Base-by-base conservation (phyloP, 2,329 filamentous ascomycete genomes). In the Cytospora leucostoma region DNA sequence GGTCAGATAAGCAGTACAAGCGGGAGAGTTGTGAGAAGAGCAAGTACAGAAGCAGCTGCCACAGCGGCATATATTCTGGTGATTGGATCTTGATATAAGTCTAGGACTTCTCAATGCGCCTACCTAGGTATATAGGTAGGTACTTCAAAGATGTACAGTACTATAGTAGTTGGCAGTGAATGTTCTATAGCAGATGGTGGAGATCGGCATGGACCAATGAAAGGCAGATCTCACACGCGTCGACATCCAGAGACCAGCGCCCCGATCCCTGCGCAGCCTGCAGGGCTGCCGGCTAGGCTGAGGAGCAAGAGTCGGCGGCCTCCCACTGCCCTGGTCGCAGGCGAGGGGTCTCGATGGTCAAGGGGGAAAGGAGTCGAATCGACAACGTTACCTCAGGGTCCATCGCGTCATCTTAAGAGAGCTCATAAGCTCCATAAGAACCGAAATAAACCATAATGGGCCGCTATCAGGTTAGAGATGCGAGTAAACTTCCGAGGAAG, bases 401-500 rank as follows among this genome's bases (percentile, higher is more conserved):
- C 56, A 71, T 73, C 69, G 69, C 71, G 71, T 71, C 71, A 70
- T 70, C 68, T 74, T 72, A 72, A 67, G 70, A 63, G 64, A 65
- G 35, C 47, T 63, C 59, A 61, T 62, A 72, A 74, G 74, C 69
- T 70, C 68, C 73, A 74, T 75, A 77, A 72, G 71, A 76, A 70
- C 72, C 69, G 71, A 73, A 63, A 68, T 78, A 77, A 76, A 71
- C 73, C 68, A 69, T 70, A 67, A 59, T 65, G 65, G 67, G 71
- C 71, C 74, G 71, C 68, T 74, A 75, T 59, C 50, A 57, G 27
- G 61, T 56, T 19, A 61, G 47, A 75, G 68, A 72, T 64, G 67
- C 65, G 61, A 70, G 71, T 72, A 71, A 78, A 79, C 79, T 79
- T 80, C 78, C 79, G 75, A 78, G 79, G 75, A 57, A 58, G 65